Base-by-base conservation (phyloP, 352 stramenopile genomes). In the Phytopythium montanum region DNA sequence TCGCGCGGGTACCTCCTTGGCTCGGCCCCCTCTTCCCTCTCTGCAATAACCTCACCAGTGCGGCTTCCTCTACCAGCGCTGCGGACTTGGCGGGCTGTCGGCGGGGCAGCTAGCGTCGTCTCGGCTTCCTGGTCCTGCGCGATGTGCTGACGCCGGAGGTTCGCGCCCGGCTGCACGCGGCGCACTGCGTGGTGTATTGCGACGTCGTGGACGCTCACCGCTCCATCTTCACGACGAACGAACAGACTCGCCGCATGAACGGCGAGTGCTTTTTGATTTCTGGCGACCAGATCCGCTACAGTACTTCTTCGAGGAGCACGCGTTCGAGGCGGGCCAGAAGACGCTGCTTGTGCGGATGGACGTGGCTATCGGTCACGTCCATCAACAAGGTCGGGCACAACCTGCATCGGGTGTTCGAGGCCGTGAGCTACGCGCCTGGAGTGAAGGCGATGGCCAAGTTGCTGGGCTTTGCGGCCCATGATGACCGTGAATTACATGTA, bases 351-450 rank as follows among this genome's bases (percentile, higher is more conserved):
- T 92, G 62, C 85, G 75, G 48, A 48, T 92, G 48, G 64, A 84
- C 12, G 64, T 86, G 19, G 88, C n/a, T n/a, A n/a, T n/a, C n/a
- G n/a, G n/a, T n/a, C n/a, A n/a, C n/a, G n/a, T n/a, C 92, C 31
- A 70, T 99, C 48, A 98, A 98, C 79, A 99, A 99, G 72, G 90
- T 97, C 44, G 96, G 96, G 42, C 96, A 99, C 77, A 97, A 92
- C 46, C 77, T 99, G 65, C 96, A 95, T 53, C 65, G 76, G 18
- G 68, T 74, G 5, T 99, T 99, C 72, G 63, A 85, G 51, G 63
- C 77, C 4, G 96, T 98, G 54, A 90, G 82, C 41, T 88, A 87
- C 64, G 94, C 86, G 8, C 25, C 69, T 0, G 75, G 91, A 56
- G 79, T 98, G 16, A 39, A 80, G 28, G 69, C 50, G 31, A 87